Conservation (phyloP, 1,284 basidiomycete genomes). For the Puccinia hordei region DNA sequence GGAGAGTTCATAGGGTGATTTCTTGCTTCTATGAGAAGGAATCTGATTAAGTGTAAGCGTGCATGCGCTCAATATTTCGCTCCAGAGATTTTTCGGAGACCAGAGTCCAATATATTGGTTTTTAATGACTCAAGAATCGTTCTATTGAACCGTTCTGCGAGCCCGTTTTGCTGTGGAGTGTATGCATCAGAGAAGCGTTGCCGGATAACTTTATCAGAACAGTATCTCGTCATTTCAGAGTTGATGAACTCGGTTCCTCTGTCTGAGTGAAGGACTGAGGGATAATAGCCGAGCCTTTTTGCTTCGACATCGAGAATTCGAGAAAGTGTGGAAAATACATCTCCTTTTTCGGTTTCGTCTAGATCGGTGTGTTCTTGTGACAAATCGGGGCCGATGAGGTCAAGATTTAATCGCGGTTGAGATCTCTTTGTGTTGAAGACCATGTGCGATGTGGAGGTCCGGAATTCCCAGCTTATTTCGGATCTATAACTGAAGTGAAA, state of each 20-base stretch:
- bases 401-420: not conserved
- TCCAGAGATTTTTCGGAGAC: not conserved
- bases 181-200: not conserved
- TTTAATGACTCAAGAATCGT: not conserved
- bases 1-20: not conserved
- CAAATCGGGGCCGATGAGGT: not conserved
- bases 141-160: not conserved
- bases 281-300: not conserved
- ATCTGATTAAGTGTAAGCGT: not conserved
- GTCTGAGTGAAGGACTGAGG: not conserved
- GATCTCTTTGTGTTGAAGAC: not conserved
- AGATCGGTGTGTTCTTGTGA: not conserved
- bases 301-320: not conserved
- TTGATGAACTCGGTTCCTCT: not conserved
- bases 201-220: not conserved
- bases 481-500: not conserved
- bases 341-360: no score
- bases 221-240: not conserved
- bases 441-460: not conserved
- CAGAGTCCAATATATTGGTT: not conserved
- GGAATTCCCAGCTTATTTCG: conserved; percentile 8
- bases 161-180: not conserved
- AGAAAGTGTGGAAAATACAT: no score
- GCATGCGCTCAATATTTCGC: not conserved
- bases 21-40: not conserved